Conservation (phyloP, 2,329 filamentous ascomycete species). For the Didymella sp. region DNA sequence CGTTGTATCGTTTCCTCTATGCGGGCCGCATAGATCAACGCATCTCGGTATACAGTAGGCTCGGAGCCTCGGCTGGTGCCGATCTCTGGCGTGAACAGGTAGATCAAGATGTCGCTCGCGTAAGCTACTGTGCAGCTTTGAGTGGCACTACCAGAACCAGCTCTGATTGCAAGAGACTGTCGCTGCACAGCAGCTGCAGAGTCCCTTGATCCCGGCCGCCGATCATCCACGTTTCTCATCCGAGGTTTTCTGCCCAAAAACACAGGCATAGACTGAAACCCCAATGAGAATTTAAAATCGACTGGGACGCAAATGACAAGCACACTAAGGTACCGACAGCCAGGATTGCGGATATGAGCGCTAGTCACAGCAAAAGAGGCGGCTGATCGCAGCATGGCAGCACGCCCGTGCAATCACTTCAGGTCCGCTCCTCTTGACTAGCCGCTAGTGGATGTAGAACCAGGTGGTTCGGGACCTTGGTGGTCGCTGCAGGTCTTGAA, state of each 20-base stretch:
- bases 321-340: conserved; percentile 20
- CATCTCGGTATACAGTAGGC: conserved; percentile 17
- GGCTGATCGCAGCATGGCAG: conserved; percentile 14
- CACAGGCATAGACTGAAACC: neutral
- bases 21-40: conserved; percentile 29
- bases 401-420: conserved; percentile 3
- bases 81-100: conserved; percentile 30
- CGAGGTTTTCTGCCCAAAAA: neutral
- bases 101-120: conserved; percentile 38
- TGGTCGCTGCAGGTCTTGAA: conserved; percentile 14
- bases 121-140: conserved; percentile 34
- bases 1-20: conserved; percentile 23
- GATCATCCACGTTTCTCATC: conserved; percentile 23
- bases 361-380: conserved; percentile 14
- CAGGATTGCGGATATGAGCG: conserved; percentile 37
- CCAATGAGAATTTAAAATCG: conserved; percentile 19
- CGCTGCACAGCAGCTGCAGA: conserved; percentile 25
- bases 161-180: conserved; percentile 32
- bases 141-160: conserved; percentile 27
- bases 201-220: conserved; percentile 18
- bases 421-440: conserved; percentile 5
- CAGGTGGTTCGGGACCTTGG: conserved; percentile 12
- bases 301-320: conserved; percentile 7
- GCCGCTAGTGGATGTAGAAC: conserved; percentile 15
- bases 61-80: conserved; percentile 28